Percentiles rank a stretch among this genome's conserved stretches.
Evolutionary conservation across 768 basidiomycete species (phyloP).

Genomic region (Tricholoma bakamatsutake): DNA sequence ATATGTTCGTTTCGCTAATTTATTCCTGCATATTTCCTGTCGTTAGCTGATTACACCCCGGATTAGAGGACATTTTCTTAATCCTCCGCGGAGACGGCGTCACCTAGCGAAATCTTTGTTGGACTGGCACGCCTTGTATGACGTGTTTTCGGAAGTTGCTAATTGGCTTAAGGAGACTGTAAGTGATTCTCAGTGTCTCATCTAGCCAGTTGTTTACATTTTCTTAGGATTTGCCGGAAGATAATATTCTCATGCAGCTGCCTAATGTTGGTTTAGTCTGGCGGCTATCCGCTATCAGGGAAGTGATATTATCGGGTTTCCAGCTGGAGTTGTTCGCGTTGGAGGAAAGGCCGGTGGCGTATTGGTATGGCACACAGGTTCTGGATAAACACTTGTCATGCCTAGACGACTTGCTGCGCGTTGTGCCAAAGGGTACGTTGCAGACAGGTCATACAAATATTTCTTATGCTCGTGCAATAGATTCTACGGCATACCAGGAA

Average conservation of each 20-base stretch:
- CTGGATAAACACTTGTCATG: conserved; percentile 49
- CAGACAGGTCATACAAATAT: background rate
- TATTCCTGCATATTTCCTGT: background rate
- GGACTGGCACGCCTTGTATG: conserved; percentile 64
- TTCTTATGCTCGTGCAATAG: conserved; percentile 18
- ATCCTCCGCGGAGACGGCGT: conserved; percentile 61
- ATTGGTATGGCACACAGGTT: conserved; percentile 64
- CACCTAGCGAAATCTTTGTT: conserved; percentile 56
- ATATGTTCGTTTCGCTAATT: conserved; percentile 5
- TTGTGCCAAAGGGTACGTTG: conserved; percentile 33
- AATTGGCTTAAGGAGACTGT: conserved; percentile 26
- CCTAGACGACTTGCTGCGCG: conserved; percentile 41
- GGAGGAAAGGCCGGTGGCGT: conserved; percentile 67
- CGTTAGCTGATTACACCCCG: conserved; percentile 52
- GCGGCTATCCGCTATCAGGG: conserved; percentile 55
- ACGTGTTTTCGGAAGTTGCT: conserved; percentile 32
- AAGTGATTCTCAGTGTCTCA: conserved; percentile 5
- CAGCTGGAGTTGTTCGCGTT: conserved; percentile 68
- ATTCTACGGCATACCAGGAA: conserved; percentile 36
- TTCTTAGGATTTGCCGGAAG: conserved; percentile 24
- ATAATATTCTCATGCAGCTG: conserved; percentile 34
- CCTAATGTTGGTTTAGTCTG: conserved; percentile 48
- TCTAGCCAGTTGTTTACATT: conserved; percentile 1
- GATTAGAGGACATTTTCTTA: conserved; percentile 58
- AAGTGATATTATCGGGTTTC: conserved; percentile 70